These are phyloP conservation scores for Gloeostereum incarnatum DNA, from an alignment of 768 basidiomycete species.

Conservation along the genomic window DNA sequence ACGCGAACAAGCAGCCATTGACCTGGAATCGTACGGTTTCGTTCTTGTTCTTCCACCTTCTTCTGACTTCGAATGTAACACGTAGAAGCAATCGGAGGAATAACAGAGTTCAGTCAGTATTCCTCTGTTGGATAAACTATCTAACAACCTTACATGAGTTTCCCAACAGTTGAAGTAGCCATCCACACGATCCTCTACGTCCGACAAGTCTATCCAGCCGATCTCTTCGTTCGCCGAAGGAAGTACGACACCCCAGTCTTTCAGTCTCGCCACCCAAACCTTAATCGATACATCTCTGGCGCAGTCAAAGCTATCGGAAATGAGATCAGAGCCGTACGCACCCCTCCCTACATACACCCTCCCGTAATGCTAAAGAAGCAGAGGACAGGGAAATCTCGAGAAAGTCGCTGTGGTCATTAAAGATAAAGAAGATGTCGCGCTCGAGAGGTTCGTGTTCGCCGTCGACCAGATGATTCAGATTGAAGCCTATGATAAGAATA, in stretches of 20 bases:
- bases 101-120: constrained; percentile 62
- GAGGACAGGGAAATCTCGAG: constrained; percentile 60
- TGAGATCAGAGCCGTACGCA: constrained; percentile 56
- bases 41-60: too few species aligned
- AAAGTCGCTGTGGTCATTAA: constrained; percentile 83
- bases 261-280: constrained; percentile 84
- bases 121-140: neutral
- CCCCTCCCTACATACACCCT: neutral
- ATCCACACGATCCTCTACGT: constrained; percentile 90
- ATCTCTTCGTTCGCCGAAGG: constrained; percentile 78
- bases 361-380: too few species aligned
- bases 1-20: too few species aligned
- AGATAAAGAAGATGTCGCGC: constrained; percentile 62
- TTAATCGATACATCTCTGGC: constrained; percentile 87
- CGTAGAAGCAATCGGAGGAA: constrained; percentile 60
- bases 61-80: too few species aligned
- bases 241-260: constrained; percentile 90
- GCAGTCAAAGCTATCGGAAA: constrained; percentile 76
- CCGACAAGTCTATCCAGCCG: constrained; percentile 83
- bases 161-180: constrained; percentile 83
- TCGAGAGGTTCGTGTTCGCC: constrained; percentile 90
- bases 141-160: constrained; percentile 1
- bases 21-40: too few species aligned
- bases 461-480: constrained; percentile 75
- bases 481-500: constrained; percentile 61